Percentiles rank a stretch among this genome's conserved stretches.
phyloP scores from a whole-genome alignment of 768 basidiomycete species.

The Mycena venus region DNA sequence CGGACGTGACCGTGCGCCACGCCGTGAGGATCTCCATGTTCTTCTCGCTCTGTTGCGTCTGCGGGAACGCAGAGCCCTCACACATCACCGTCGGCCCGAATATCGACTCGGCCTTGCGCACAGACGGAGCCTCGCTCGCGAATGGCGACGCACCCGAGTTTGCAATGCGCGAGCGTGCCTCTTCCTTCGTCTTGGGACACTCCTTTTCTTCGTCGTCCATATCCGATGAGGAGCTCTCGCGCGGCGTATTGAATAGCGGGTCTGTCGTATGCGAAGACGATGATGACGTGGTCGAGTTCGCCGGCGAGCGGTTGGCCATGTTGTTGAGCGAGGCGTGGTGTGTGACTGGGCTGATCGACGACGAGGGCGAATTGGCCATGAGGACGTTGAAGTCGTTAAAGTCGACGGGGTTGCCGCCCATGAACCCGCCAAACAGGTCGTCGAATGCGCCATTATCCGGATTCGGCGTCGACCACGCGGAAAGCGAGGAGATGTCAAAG shows the following conservation, averaged over 20 bases:
- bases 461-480: conserved; percentile 58
- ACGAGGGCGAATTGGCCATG: conserved; percentile 45
- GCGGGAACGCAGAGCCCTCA: conserved; percentile 76
- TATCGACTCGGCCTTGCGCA: conserved; percentile 60
- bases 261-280: conserved; percentile 50
- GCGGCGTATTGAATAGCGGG: conserved; percentile 50
- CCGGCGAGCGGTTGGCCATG: conserved; percentile 36
- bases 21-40: conserved; percentile 86
- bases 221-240: conserved; percentile 49
- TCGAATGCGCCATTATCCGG: conserved; percentile 58
- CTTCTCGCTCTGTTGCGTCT: conserved; percentile 74
- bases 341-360: conserved; percentile 68
- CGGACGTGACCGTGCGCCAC: conserved; percentile 81
- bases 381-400: conserved; percentile 45
- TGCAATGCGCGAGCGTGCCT: conserved; percentile 64
- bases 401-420: conserved; percentile 45
- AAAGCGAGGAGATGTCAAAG: conserved; percentile 60
- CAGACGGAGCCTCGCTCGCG: conserved; percentile 45
- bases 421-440: conserved; percentile 59
- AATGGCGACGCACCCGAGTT: conserved; percentile 75
- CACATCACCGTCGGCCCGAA: conserved; percentile 73
- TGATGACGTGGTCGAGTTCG: conserved; percentile 54
- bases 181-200: conserved; percentile 71
- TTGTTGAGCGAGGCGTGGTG: conserved; percentile 55
- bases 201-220: conserved; percentile 39